Conservation (phyloP, 148 eudicot species). For the Fagopyrum homotropicum region DNA sequence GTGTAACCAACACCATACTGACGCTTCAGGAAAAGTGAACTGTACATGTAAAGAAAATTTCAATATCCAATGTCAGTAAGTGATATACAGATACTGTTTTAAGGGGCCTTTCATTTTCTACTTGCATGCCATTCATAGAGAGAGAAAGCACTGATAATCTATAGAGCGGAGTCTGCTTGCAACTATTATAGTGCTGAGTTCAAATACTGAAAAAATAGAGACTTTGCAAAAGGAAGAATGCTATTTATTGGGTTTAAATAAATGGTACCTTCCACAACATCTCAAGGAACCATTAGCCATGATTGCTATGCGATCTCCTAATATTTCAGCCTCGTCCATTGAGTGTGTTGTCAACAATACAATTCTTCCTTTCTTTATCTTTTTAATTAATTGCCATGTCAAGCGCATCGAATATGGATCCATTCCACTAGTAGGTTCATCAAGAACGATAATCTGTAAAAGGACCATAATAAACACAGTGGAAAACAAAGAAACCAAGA, state of each 20-base stretch:
- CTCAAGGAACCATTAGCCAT: conserved; percentile 96
- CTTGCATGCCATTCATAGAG: neutral
- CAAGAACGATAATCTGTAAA: conserved; percentile 78
- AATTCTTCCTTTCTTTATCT: conserved; percentile 84
- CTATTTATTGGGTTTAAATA: neutral
- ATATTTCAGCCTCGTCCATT: conserved; percentile 98
- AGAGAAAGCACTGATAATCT: neutral
- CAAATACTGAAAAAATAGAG: neutral
- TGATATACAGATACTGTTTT: neutral
- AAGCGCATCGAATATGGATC: conserved; percentile 99
- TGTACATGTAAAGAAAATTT: conserved; percentile 25
- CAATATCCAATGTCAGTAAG: conserved; percentile 13
- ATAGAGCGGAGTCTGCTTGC: neutral
- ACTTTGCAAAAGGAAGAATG: neutral
- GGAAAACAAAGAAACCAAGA: conserved; percentile 4
- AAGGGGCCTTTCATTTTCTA: neutral
- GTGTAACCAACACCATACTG: conserved; percentile 98
- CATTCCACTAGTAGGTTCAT: conserved; percentile 99
- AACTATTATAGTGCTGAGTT: too few species aligned
- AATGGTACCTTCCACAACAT: conserved; percentile 80
- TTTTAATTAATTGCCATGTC: conserved; percentile 95
- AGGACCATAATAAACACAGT: conserved; percentile 12
- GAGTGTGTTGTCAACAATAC: conserved; percentile 93
- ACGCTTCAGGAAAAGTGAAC: conserved; percentile 93
- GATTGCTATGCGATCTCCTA: conserved; percentile 99